These are phyloP conservation scores for Dianthus caryophyllus DNA, from an alignment of 148 eudicot genomes.

Conservation along the genomic window DNA sequence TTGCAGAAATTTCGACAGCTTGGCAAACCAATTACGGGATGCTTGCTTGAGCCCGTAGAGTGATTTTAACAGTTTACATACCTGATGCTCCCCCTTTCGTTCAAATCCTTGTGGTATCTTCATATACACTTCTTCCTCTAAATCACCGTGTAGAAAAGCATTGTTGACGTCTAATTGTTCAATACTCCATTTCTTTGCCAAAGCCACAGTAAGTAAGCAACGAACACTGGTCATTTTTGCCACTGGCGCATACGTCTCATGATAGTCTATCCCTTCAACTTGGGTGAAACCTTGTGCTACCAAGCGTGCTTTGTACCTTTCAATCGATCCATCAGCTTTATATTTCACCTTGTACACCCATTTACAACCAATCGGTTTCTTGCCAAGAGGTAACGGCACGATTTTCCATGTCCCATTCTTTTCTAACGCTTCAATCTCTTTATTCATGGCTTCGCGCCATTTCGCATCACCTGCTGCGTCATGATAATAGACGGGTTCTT, in stretches of 20 bases:
- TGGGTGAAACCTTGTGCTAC: neutral
- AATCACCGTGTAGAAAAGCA: no score
- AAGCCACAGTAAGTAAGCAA: neutral
- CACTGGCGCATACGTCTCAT: no score
- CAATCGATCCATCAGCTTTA: no score
- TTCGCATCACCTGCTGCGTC: neutral
- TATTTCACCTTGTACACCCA: neutral
- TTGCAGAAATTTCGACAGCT: no score
- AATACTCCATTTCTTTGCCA: neutral
- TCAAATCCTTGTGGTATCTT: no score
- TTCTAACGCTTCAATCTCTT: neutral
- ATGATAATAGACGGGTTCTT: neutral
- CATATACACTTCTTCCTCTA: no score
- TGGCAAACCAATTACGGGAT: no score
- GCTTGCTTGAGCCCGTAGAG: no score
- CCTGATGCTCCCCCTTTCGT: no score
- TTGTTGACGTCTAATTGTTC: no score
- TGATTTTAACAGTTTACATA: no score
- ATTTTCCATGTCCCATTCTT: neutral
- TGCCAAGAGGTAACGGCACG: neutral
- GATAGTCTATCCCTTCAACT: neutral
- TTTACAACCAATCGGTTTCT: neutral
- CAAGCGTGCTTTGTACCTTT: no score
- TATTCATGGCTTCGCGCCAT: neutral
- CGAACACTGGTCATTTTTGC: neutral